Percentiles rank a stretch among this genome's conserved stretches.
These are phyloP conservation scores for Ciborinia camelliae DNA, from an alignment of 2,329 filamentous ascomycete genomes.

Conservation along the genomic window DNA sequence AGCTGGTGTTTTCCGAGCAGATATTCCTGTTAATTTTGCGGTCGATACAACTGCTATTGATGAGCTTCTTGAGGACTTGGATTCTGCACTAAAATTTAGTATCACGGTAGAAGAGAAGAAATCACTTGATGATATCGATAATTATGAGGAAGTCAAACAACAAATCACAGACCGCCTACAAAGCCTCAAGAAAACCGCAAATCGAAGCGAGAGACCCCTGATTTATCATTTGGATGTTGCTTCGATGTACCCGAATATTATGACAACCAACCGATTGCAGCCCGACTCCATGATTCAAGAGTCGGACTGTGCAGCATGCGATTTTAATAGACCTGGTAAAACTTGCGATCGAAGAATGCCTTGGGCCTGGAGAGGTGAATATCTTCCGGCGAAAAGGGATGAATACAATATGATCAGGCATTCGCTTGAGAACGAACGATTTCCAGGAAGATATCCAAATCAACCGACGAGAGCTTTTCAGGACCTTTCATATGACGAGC, in stretches of 20 bases:
- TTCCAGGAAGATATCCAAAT: conserved; percentile 74
- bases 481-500: conserved; percentile 78
- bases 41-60: conserved; percentile 88
- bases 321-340: conserved; percentile 96
- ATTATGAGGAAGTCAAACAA: conserved; percentile 79
- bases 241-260: conserved; percentile 99
- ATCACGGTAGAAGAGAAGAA: conserved; percentile 83
- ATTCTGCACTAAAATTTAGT: conserved; percentile 84
- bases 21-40: conserved; percentile 91
- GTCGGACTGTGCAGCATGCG: conserved; percentile 92
- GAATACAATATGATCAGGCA: conserved; percentile 99
- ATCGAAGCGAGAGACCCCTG: conserved; percentile 77
- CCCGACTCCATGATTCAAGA: conserved; percentile 99
- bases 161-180: conserved; percentile 72
- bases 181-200: conserved; percentile 75
- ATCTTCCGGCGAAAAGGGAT: conserved; percentile 89
- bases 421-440: conserved; percentile 85
- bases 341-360: conserved; percentile 92
- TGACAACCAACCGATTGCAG: conserved; percentile 97
- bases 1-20: conserved; percentile 91
- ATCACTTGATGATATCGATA: conserved; percentile 71
- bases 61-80: conserved; percentile 80
- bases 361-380: conserved; percentile 98
- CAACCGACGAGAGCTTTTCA: conserved; percentile 71
- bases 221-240: conserved; percentile 99